Conservation (phyloP, 2,329 filamentous ascomycete species). For the Cytospora chrysosperma region DNA sequence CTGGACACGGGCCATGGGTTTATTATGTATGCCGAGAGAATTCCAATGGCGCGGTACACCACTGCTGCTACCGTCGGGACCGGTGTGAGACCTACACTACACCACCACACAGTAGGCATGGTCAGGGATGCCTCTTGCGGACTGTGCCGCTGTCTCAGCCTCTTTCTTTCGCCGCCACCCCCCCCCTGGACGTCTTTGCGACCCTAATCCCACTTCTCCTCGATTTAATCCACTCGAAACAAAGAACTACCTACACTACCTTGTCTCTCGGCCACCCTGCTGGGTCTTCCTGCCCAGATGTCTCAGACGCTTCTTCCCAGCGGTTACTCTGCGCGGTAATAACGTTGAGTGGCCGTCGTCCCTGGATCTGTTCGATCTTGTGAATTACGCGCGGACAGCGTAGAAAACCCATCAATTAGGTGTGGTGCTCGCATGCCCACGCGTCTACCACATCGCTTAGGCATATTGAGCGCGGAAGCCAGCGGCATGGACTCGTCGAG, state of each 20-base stretch:
- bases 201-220: slow-evolving; percentile 1
- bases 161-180: not conserved
- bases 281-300: not conserved
- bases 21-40: not conserved
- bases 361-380: not conserved
- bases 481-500: not conserved
- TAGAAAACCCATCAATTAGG: not conserved
- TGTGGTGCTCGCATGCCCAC: not conserved
- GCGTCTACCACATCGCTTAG: slow-evolving; percentile 1
- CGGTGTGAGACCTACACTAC: not conserved
- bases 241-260: not conserved
- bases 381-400: not conserved
- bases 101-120: no score
- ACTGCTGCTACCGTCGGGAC: not conserved
- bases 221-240: not conserved
- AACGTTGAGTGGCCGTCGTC: slow-evolving; percentile 6
- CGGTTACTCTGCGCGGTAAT: slow-evolving; percentile 20
- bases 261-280: not conserved
- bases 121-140: not conserved
- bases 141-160: slow-evolving; percentile 3
- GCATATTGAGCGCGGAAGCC: not conserved
- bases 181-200: not conserved
- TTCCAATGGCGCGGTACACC: not conserved
- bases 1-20: not conserved
- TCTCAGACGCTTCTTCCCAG: not conserved